phyloP scores from a whole-genome alignment of 2,329 filamentous ascomycete species.

The Fusarium hostae region DNA sequence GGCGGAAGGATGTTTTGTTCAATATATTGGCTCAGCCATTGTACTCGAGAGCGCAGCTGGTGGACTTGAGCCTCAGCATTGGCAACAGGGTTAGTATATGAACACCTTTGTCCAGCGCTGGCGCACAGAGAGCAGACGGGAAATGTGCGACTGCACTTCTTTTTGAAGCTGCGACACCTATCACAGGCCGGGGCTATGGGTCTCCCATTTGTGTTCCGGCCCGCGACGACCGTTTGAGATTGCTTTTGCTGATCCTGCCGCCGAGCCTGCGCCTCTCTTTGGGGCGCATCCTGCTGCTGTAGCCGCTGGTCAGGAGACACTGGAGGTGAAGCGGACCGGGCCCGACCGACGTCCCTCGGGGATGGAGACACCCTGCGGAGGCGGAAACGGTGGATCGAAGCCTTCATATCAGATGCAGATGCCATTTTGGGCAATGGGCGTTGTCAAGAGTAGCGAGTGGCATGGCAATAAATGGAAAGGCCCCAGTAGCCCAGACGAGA shows the following conservation, averaged over 20 bases:
- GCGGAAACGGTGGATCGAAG: slow-evolving; percentile 44
- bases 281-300: slow-evolving; percentile 9
- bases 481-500: background rate
- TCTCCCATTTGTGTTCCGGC: slow-evolving; percentile 9
- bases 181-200: slow-evolving; percentile 50
- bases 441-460: slow-evolving; percentile 9
- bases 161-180: slow-evolving; percentile 58
- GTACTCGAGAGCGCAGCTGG: slow-evolving; percentile 53
- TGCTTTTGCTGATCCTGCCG: slow-evolving; percentile 16
- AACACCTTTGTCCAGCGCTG: slow-evolving; percentile 54
- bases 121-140: slow-evolving; percentile 55
- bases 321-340: slow-evolving; percentile 45
- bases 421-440: slow-evolving; percentile 36
- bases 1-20: slow-evolving; percentile 47
- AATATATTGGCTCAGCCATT: slow-evolving; percentile 54
- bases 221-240: background rate
- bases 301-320: slow-evolving; percentile 29
- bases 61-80: slow-evolving; percentile 49
- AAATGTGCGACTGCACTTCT: slow-evolving; percentile 57
- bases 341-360: slow-evolving; percentile 37
- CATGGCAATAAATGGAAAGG: slow-evolving; percentile 10
- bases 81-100: slow-evolving; percentile 46
- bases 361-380: slow-evolving; percentile 43
- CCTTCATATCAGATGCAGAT: slow-evolving; percentile 45
- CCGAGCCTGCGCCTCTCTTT: slow-evolving; percentile 36